phyloP scores from a whole-genome alignment of 1,284 basidiomycete genomes.

The Ustilago lituana region DNA sequence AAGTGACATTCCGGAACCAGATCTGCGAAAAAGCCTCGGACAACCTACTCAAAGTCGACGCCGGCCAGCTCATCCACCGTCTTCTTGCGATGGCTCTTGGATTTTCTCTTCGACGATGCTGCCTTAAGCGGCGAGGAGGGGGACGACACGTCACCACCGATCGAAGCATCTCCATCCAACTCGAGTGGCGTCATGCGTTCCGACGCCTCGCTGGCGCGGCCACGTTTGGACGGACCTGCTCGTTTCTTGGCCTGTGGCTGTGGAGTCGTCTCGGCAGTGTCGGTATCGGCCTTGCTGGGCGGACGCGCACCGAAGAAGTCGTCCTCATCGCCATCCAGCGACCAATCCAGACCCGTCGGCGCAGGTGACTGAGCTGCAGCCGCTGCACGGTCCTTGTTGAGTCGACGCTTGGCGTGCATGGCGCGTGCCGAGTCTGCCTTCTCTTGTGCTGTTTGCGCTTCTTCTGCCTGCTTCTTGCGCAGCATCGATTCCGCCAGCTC shows the following conservation, averaged over 20 bases:
- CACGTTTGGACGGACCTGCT: constrained; percentile 20
- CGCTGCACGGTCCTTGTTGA: constrained; percentile 54
- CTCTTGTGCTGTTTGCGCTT: constrained; percentile 60
- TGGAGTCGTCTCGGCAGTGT: constrained; percentile 49
- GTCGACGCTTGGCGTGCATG: constrained; percentile 58
- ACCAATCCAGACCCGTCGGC: constrained; percentile 47
- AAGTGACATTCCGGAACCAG: no score
- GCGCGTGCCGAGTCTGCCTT: constrained; percentile 65
- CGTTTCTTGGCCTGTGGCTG: constrained; percentile 39
- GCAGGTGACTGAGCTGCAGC: constrained; percentile 29
- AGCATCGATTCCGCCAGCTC: constrained; percentile 69
- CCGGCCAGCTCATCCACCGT: constrained; percentile 49
- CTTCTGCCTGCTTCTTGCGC: constrained; percentile 65
- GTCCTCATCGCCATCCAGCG: constrained; percentile 66
- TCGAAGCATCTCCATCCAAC: constrained; percentile 24
- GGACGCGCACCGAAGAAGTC: constrained; percentile 64
- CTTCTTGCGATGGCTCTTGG: constrained; percentile 53
- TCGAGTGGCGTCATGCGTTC: constrained; percentile 42
- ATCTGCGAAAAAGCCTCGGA: no score
- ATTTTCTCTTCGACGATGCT: constrained; percentile 48
- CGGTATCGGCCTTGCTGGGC: constrained; percentile 39
- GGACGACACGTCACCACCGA: constrained; percentile 8
- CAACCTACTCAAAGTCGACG: constrained; percentile 17
- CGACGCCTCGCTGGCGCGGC: constrained; percentile 30
- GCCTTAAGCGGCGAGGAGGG: constrained; percentile 20